These are phyloP conservation scores for Ascodesmis nigricans DNA, from an alignment of 495 filamentous ascomycete species.

Conservation along the genomic window DNA sequence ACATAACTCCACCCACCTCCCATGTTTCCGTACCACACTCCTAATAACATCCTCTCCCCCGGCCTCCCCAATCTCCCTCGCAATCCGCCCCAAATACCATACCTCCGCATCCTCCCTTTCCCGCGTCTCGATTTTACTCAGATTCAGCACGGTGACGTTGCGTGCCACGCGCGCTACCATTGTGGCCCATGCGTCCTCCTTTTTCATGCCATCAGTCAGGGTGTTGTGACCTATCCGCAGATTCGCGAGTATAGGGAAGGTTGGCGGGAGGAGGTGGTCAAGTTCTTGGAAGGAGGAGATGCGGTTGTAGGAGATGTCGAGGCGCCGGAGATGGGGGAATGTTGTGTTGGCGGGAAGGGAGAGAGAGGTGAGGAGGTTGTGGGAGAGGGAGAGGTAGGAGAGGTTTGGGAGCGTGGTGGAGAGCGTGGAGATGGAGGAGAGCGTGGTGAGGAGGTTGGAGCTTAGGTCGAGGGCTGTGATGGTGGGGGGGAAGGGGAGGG, in stretches of 20 bases:
- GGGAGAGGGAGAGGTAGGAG: constrained; percentile 36
- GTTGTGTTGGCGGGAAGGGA: constrained; percentile 13
- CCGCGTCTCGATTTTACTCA: constrained; percentile 41
- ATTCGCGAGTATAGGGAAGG: constrained; percentile 47
- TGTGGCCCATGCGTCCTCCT: constrained; percentile 68
- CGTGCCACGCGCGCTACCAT: constrained; percentile 51
- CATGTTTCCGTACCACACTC: constrained; percentile 36
- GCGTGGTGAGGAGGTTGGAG: constrained; percentile 43
- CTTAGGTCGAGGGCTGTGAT: constrained; percentile 48
- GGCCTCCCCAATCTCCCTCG: constrained; percentile 41
- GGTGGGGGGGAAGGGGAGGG: constrained; percentile 28
- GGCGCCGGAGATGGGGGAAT: constrained; percentile 33
- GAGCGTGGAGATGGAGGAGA: constrained; percentile 37
- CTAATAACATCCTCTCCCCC: constrained; percentile 30
- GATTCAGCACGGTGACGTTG: constrained; percentile 48
- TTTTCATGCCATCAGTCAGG: constrained; percentile 31
- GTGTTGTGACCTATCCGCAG: constrained; percentile 72
- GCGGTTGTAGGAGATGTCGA: constrained; percentile 64
- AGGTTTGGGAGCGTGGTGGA: constrained; percentile 36
- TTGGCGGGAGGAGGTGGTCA: constrained; percentile 37
- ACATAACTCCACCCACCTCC: constrained; percentile 51
- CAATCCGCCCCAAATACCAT: constrained; percentile 72
- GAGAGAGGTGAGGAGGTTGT: constrained; percentile 28
- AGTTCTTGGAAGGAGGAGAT: constrained; percentile 50
- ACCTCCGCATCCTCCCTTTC: constrained; percentile 74